These are phyloP conservation scores for Umbellularia californica DNA, from an alignment of 164 flowering plant genomes.

Conservation along the genomic window DNA sequence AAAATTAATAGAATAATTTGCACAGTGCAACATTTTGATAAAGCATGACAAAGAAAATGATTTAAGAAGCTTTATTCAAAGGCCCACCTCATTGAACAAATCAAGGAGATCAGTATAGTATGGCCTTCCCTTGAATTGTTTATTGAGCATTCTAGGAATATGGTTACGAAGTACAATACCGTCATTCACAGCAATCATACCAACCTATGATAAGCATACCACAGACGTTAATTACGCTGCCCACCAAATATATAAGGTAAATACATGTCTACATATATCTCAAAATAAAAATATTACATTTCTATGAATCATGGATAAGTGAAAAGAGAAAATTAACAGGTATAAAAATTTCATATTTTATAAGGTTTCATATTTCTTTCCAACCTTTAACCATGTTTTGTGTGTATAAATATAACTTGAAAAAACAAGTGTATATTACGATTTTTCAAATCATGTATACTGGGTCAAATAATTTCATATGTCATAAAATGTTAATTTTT, in stretches of 20 bases:
- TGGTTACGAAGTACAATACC: slow-evolving; percentile 87
- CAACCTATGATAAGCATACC: slow-evolving; percentile 48
- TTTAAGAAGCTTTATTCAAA: background rate
- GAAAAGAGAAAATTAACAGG: background rate
- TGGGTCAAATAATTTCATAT: too few relatives aligned
- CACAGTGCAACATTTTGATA: background rate
- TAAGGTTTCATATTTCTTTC: too few relatives aligned
- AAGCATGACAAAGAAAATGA: background rate
- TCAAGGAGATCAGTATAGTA: slow-evolving; percentile 89
- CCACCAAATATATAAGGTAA: background rate
- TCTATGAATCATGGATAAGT: background rate
- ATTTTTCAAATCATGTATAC: too few relatives aligned
- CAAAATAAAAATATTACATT: background rate
- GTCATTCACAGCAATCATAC: slow-evolving; percentile 92
- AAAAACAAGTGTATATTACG: too few relatives aligned
- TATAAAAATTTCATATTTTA: too few relatives aligned
- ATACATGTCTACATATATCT: background rate
- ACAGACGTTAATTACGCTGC: background rate
- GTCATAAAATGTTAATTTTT: too few relatives aligned
- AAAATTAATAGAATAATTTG: slow-evolving; percentile 9
- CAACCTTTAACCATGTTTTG: too few relatives aligned
- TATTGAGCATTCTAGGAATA: slow-evolving; percentile 70
- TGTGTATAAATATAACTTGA: too few relatives aligned
- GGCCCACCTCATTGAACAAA: slow-evolving; percentile 82
- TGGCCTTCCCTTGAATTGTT: slow-evolving; percentile 71